Conservation (phyloP, 768 basidiomycete species). For the Paxillus ammoniavirescens region DNA sequence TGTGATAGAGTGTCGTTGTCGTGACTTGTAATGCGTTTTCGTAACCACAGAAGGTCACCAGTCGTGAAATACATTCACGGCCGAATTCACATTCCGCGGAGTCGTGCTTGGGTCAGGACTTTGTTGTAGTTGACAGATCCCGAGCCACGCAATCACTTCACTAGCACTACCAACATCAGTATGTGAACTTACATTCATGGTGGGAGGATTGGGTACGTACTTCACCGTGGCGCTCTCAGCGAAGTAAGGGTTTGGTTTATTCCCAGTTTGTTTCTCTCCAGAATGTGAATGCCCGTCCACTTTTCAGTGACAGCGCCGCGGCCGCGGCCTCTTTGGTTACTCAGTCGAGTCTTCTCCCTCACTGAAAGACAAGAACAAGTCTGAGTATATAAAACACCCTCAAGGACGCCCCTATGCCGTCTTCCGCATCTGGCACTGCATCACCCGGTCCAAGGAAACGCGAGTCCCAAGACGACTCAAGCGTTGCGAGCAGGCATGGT, state of each 20-base stretch:
- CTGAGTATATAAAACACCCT: slow-evolving; percentile 24
- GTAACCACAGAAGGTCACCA: no score
- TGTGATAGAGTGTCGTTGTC: no score
- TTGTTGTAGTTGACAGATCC: no score
- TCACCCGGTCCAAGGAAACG: slow-evolving; percentile 20
- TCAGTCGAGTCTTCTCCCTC: slow-evolving; percentile 38
- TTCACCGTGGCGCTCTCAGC: no score
- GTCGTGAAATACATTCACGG: no score
- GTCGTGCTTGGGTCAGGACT: no score
- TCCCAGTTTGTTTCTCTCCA: no score
- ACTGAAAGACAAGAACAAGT: slow-evolving; percentile 35
- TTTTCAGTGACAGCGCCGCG: slow-evolving; percentile 41
- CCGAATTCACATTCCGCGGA: no score
- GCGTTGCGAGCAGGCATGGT: slow-evolving; percentile 32
- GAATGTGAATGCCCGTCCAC: slow-evolving; percentile 22
- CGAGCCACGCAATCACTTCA: no score
- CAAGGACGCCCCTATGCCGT: slow-evolving; percentile 24
- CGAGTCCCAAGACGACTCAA: slow-evolving; percentile 25
- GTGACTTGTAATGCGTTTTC: no score
- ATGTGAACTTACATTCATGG: slow-evolving; percentile 10
- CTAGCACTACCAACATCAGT: background rate
- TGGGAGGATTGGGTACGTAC: no score
- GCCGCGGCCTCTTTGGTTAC: slow-evolving; percentile 66
- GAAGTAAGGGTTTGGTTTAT: no score
- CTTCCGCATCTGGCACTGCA: slow-evolving; percentile 15